Evolutionary conservation across 148 eudicot species (phyloP).

Genomic region (Heliosperma pusillum): DNA sequence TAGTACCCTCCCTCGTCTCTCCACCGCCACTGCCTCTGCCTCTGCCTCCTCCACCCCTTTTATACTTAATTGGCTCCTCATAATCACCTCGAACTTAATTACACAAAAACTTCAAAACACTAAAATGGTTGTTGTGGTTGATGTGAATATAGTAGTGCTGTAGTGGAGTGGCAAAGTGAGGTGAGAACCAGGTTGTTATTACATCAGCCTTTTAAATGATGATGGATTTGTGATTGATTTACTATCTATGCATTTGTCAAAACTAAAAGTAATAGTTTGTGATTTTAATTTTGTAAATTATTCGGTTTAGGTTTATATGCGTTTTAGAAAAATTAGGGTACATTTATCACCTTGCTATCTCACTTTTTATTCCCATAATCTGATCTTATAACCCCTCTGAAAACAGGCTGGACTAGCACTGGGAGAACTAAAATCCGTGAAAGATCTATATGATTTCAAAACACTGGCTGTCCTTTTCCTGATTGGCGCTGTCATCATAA

Average conservation of each 20-base stretch:
- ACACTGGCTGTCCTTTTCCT: slow-evolving; percentile 84
- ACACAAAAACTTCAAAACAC: neutral
- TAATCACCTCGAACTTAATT: too few species aligned
- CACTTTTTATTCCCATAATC: neutral
- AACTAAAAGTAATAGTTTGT: neutral
- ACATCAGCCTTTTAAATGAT: neutral
- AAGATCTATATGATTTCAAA: slow-evolving; percentile 93
- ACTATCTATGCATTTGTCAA: neutral
- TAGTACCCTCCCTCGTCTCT: too few species aligned
- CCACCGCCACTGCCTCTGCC: too few species aligned
- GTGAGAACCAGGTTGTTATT: neutral
- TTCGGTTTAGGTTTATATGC: neutral
- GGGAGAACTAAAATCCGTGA: slow-evolving; percentile 95
- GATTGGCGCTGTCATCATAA: slow-evolving; percentile 63
- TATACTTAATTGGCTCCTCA: too few species aligned
- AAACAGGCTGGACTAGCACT: slow-evolving; percentile 96
- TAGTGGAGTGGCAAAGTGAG: neutral
- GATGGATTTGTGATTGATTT: neutral
- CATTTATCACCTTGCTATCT: neutral
- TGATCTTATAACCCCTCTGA: neutral
- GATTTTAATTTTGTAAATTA: neutral
- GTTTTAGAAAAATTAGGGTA: neutral
- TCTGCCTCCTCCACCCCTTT: too few species aligned
- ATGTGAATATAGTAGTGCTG: neutral
- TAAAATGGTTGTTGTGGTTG: neutral